These are phyloP conservation scores for Phytophthora uliginosa DNA, from an alignment of 352 stramenopile species.

Conservation along the genomic window DNA sequence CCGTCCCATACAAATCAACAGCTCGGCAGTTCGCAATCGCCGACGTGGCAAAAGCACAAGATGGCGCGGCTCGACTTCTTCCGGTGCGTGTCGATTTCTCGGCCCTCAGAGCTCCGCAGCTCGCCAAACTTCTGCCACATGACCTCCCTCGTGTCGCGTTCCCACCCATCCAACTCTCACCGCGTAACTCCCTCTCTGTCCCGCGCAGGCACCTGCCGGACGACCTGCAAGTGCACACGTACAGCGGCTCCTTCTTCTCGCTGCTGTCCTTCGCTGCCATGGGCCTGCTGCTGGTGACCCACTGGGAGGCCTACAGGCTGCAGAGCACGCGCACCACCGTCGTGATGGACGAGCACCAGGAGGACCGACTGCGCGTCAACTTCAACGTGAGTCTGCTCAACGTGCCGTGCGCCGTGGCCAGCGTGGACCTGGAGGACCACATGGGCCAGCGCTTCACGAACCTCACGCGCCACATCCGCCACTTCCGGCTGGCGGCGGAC, in stretches of 20 bases:
- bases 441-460: slow-evolving; percentile 84
- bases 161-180: slow-evolving; percentile 9
- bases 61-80: slow-evolving; percentile 70
- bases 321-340: slow-evolving; percentile 65
- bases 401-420: slow-evolving; percentile 76
- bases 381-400: slow-evolving; percentile 88
- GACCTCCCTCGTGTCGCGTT: slow-evolving; percentile 13
- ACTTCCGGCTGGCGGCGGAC: slow-evolving; percentile 68
- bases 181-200: slow-evolving; percentile 19
- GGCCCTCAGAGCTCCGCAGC: neutral
- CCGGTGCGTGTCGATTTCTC: slow-evolving; percentile 46
- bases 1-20: neutral
- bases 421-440: slow-evolving; percentile 84
- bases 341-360: slow-evolving; percentile 79
- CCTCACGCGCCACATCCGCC: slow-evolving; percentile 84
- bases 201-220: slow-evolving; percentile 76
- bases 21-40: slow-evolving; percentile 9
- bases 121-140: neutral
- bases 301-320: slow-evolving; percentile 66
- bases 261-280: slow-evolving; percentile 72
- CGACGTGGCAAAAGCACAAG: slow-evolving; percentile 31
- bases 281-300: slow-evolving; percentile 56
- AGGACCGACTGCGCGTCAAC: slow-evolving; percentile 86
- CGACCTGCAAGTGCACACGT: slow-evolving; percentile 73
- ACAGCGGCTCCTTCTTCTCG: slow-evolving; percentile 73